phyloP scores from a whole-genome alignment of 805 yeast species.

The Nakazawaea molendinolei region DNA sequence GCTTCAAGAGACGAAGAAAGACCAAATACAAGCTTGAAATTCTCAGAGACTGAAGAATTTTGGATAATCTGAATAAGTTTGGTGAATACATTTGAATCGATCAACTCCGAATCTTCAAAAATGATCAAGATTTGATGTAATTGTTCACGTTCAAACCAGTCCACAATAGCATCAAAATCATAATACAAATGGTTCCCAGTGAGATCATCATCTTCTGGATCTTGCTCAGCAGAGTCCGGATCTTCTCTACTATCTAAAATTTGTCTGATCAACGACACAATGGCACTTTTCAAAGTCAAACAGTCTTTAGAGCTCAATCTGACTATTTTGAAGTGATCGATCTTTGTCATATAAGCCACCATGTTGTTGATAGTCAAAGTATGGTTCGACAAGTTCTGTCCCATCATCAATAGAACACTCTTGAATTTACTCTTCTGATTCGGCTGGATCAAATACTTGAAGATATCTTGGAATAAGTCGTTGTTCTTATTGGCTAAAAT shows the following conservation, averaged over 20 bases:
- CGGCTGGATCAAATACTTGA: conserved; percentile 18
- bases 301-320: conserved; percentile 31
- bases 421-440: conserved; percentile 18
- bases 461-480: conserved; percentile 27
- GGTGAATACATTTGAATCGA: conserved; percentile 20
- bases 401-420: conserved; percentile 32
- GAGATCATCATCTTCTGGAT: conserved; percentile 9
- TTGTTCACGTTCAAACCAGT: conserved; percentile 10
- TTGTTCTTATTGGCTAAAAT: conserved; percentile 26
- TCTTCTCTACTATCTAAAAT: conserved; percentile 14
- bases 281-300: conserved; percentile 28
- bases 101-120: conserved; percentile 30
- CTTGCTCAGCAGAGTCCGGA: conserved; percentile 10
- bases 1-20: conserved; percentile 27
- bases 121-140: conserved; percentile 18
- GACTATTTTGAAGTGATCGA: conserved; percentile 18
- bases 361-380: conserved; percentile 27
- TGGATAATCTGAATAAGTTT: conserved; percentile 14
- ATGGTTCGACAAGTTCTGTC: conserved; percentile 36
- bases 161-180: conserved; percentile 22
- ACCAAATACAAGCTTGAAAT: conserved; percentile 23
- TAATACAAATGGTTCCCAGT: conserved; percentile 14
- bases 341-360: conserved; percentile 14
- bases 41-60: neutral
- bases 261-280: conserved; percentile 27